Evolutionary conservation across 306 rosid species (phyloP), one percentile per base, ranked within the genome.

Genomic region (Prunus dulcis): DNA sequence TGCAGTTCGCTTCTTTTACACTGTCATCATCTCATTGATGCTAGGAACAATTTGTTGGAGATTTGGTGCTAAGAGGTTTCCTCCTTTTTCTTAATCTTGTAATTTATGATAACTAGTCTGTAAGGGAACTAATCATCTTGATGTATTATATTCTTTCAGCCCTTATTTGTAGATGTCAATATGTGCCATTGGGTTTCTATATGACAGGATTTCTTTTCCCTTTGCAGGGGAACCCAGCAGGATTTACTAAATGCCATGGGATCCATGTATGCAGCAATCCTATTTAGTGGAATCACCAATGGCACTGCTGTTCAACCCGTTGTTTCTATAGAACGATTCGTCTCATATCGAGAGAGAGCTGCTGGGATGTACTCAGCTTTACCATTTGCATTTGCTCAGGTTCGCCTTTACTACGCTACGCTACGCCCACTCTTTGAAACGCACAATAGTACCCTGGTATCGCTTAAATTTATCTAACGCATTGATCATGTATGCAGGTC

Each of bases 301-400:
- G 98, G 86, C 75, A 87, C 94, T 56, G 96, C 98, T 45, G 98
- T 85, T 86, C 98, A 94, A 78, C 98, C 98, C 46, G 98, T 94
- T 81, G 90, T 94, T 76, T 94, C 98, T 18, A 83, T 94, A 46
- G 98, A 94, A 86, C 87, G 98, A 84, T 94, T 91, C 75, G 98
- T 94, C 76, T 94, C 98, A 0, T 94, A 94, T 68, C 87, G 98
- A 82, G 98, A 94, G 80, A 91, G 98, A 83, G 93, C 94, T 43
- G 98, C 98, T 9, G 97, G 98, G 76, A 86, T 94, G 96, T 94
- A 94, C 74, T 94, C 98, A 20, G 94, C 98, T 70, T 84, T 94
- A 78, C 84, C 94, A 60, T 94, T 91, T 90, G 98, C 98, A 76
- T 87, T 88, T 91, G 98, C 96, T 82, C 98, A 94, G 97, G 98